A percentile compares a stretch with the other conserved stretches of the same genome.
These are phyloP conservation scores for Pinus tabuliformis DNA, from an alignment of 75 land plant species.

Conservation along the genomic window DNA sequence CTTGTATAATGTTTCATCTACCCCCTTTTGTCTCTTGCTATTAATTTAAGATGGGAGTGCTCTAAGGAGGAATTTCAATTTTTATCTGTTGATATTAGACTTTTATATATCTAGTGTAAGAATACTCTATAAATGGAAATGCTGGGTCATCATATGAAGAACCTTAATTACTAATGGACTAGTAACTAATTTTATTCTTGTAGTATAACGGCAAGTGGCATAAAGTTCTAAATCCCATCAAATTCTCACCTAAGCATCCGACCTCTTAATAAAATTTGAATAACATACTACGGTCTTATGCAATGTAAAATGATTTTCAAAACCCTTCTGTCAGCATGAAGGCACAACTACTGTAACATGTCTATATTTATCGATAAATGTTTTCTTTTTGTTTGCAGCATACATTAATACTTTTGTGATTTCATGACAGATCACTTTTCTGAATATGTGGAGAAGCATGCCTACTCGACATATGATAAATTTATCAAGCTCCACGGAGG, in stretches of 20 bases:
- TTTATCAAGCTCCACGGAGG: constrained; percentile 86
- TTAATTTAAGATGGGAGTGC: background rate
- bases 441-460: constrained; percentile 98
- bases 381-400: background rate
- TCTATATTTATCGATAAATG: background rate
- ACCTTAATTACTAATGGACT: background rate
- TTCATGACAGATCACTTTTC: constrained; percentile 84
- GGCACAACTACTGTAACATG: background rate
- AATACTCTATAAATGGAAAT: too few species aligned
- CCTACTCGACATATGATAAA: constrained; percentile 91
- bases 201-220: background rate
- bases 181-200: background rate
- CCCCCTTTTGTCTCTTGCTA: background rate
- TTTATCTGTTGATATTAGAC: too few species aligned
- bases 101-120: background rate
- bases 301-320: too few species aligned
- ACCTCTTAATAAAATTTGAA: background rate
- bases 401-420: background rate
- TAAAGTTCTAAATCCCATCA: background rate
- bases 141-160: background rate
- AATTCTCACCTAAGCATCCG: background rate
- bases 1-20: too few species aligned
- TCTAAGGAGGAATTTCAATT: background rate
- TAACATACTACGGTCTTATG: background rate
- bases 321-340: background rate